Evolutionary conservation across 371 early-diverging fungal genomes (phyloP).

Genomic region (Aphelidium insulamus): DNA sequence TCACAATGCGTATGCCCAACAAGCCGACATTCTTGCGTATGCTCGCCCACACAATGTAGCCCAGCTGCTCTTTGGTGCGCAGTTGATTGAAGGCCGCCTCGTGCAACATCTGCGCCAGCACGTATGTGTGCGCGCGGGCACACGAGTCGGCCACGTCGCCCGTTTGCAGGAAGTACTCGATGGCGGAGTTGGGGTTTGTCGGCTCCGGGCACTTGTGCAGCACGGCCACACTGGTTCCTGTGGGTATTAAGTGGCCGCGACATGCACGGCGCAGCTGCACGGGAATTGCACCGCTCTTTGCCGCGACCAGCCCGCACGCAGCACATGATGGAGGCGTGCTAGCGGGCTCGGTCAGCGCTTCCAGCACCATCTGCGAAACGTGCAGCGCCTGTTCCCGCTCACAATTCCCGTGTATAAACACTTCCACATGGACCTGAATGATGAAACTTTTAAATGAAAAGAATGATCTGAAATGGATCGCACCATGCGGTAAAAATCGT

Average conservation of each 20-base stretch:
- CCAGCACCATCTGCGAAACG: no score
- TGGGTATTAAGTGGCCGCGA: no score
- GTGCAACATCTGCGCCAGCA: conserved; percentile 49
- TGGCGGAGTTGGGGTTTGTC: conserved; percentile 63
- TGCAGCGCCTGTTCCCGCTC: no score
- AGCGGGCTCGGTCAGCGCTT: no score
- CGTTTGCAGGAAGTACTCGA: conserved; percentile 35
- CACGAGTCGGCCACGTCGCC: conserved; percentile 24
- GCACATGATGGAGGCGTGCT: no score
- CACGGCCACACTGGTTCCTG: no score
- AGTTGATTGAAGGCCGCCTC: conserved; percentile 83
- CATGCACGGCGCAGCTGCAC: no score
- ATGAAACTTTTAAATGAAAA: no score
- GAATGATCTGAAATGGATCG: neutral
- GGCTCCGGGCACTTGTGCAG: conserved; percentile 40
- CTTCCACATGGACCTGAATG: neutral
- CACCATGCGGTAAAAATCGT: neutral
- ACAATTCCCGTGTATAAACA: conserved; percentile 1
- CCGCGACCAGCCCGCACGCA: no score
- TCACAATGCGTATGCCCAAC: conserved; percentile 43
- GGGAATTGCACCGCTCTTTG: no score
- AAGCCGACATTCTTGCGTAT: conserved; percentile 32
- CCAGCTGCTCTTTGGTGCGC: conserved; percentile 73
- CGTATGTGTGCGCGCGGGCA: conserved; percentile 33
- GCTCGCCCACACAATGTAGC: conserved; percentile 45